A percentile compares a stretch with the other conserved stretches of the same genome.
Conservation (phyloP, 2,329 filamentous ascomycete species). For the Penicillium sumatraense region DNA sequence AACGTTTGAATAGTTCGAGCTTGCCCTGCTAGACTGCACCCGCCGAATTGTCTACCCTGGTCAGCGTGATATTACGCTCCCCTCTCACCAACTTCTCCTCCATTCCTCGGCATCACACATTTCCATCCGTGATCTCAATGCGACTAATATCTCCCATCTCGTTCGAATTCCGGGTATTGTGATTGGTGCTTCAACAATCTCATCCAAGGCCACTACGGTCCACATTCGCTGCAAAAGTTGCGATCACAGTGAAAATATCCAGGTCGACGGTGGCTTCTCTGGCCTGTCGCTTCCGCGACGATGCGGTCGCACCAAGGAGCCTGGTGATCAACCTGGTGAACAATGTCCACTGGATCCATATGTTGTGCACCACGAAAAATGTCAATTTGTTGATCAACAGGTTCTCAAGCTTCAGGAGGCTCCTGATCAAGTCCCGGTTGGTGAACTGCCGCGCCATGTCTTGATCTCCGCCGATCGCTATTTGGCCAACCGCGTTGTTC, state of each 20-base stretch:
- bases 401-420: conserved; percentile 98
- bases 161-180: conserved; percentile 97
- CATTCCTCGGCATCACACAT: conserved; percentile 90
- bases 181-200: conserved; percentile 94
- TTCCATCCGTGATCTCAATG: conserved; percentile 92
- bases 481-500: conserved; percentile 91
- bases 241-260: conserved; percentile 70
- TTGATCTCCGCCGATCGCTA: conserved; percentile 96
- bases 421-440: conserved; percentile 94
- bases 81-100: conserved; percentile 91
- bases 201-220: conserved; percentile 88
- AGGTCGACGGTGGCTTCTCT: conserved; percentile 82
- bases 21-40: conserved; percentile 86
- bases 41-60: conserved; percentile 90
- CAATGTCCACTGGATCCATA: conserved; percentile 93
- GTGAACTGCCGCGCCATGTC: conserved; percentile 92
- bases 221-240: conserved; percentile 90
- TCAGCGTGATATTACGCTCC: conserved; percentile 69
- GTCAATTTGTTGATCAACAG: conserved; percentile 94
- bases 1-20: conserved; percentile 74
- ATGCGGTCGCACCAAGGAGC: conserved; percentile 67
- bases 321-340: conserved; percentile 68
- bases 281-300: conserved; percentile 81
- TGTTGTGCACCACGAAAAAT: conserved; percentile 93
- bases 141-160: conserved; percentile 89